These are phyloP conservation scores for Mortierella sp. DNA, from an alignment of 371 early-diverging fungal species.

Conservation along the genomic window DNA sequence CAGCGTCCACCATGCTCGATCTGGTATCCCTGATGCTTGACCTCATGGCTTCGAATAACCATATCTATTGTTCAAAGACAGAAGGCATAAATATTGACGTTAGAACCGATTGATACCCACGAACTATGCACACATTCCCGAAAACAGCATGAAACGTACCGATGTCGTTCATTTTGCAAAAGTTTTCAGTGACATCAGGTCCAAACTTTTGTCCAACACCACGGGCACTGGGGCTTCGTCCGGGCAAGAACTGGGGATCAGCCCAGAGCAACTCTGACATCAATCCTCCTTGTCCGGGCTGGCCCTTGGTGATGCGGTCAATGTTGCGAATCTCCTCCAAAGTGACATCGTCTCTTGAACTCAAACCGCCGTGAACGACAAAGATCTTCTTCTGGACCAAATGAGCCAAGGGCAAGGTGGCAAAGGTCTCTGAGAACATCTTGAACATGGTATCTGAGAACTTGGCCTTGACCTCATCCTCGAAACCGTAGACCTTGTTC, in stretches of 20 bases:
- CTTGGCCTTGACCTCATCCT: slow-evolving; percentile 98
- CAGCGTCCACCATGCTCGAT: slow-evolving; percentile 94
- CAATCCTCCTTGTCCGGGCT: slow-evolving; percentile 78
- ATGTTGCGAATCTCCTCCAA: slow-evolving; percentile 93
- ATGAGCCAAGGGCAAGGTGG: slow-evolving; percentile 95
- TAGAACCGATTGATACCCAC: neutral
- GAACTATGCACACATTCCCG: neutral
- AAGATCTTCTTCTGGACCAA: slow-evolving; percentile 94
- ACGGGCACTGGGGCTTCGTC: slow-evolving; percentile 89
- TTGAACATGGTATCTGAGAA: slow-evolving; percentile 92
- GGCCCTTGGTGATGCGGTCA: slow-evolving; percentile 89
- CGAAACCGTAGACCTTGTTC: slow-evolving; percentile 99
- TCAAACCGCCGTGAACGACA: slow-evolving; percentile 98
- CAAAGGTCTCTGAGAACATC: slow-evolving; percentile 95
- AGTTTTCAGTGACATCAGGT: slow-evolving; percentile 95
- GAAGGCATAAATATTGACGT: neutral
- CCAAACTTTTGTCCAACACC: slow-evolving; percentile 98
- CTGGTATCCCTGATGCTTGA: slow-evolving; percentile 96
- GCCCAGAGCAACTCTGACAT: slow-evolving; percentile 99
- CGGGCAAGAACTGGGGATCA: slow-evolving; percentile 84
- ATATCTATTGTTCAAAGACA: slow-evolving; percentile 64
- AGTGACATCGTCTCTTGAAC: slow-evolving; percentile 92
- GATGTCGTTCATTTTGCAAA: slow-evolving; percentile 89
- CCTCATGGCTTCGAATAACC: slow-evolving; percentile 98
- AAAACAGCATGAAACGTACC: slow-evolving; percentile 54